A percentile compares a stretch with the other conserved stretches of the same genome.
phyloP scores from a whole-genome alignment of 2,329 filamentous ascomycete species.

The Lecanicillium sp. region DNA sequence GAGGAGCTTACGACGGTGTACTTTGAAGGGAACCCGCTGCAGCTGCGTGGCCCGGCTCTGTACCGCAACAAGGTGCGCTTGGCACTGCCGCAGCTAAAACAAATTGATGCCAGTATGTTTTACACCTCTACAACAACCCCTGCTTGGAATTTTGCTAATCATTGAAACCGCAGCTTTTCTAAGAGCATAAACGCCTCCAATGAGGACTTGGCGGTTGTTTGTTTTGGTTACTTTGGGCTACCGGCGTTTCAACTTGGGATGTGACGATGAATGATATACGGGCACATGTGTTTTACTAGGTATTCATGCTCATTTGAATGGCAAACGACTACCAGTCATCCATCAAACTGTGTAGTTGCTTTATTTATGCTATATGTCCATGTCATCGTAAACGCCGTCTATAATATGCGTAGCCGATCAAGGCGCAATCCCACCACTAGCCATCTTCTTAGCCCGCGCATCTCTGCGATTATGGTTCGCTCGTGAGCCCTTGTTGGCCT shows the following conservation, averaged over 20 bases:
- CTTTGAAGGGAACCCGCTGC: constrained; percentile 90
- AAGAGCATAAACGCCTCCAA: constrained; percentile 2
- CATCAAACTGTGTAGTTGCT: no score
- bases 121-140: not conserved
- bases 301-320: no score
- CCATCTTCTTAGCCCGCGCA: constrained; percentile 58
- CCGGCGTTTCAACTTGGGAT: no score
- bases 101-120: constrained; percentile 94
- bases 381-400: not conserved
- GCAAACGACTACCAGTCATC: no score
- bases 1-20: constrained; percentile 80
- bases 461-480: constrained; percentile 85
- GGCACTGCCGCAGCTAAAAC: constrained; percentile 76
- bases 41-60: constrained; percentile 68
- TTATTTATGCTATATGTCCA: not conserved
- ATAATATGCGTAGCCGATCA: no score
- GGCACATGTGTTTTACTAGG: no score
- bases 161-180: constrained; percentile 2
- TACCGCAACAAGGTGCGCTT: constrained; percentile 92
- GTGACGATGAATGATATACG: no score
- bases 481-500: constrained; percentile 70
- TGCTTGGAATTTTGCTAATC: not conserved
- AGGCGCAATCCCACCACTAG: constrained; percentile 33
- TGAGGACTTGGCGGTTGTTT: not conserved
- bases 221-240: no score